phyloP scores from a whole-genome alignment of 345 rosid genomes.

The Stellera chamaejasme region DNA sequence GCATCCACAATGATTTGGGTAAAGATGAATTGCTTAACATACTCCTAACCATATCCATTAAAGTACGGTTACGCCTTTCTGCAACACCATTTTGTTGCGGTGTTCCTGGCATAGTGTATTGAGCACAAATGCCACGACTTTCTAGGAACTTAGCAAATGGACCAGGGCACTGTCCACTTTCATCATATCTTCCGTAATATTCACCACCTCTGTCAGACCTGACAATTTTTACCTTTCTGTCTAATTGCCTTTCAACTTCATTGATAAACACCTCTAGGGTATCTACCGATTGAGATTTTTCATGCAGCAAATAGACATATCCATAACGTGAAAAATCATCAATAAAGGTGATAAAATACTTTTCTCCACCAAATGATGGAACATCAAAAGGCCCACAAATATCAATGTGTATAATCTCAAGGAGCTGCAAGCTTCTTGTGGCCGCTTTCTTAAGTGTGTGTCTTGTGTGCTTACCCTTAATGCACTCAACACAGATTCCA shows the following conservation, averaged over 20 bases:
- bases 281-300: slow-evolving; percentile 10
- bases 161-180: too few species aligned
- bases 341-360: slow-evolving; percentile 2
- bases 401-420: slow-evolving; percentile 10
- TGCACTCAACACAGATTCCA: slow-evolving; percentile 8
- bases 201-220: background rate
- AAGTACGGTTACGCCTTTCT: background rate
- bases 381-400: slow-evolving; percentile 15
- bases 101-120: too few species aligned
- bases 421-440: background rate
- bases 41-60: background rate
- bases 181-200: too few species aligned
- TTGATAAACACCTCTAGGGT: slow-evolving; percentile 8
- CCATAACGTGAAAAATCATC: slow-evolving; percentile 16
- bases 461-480: slow-evolving; percentile 12
- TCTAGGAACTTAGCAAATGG: too few species aligned
- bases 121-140: too few species aligned
- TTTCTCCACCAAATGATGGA: background rate
- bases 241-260: slow-evolving; percentile 10
- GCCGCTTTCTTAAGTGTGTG: slow-evolving; percentile 5
- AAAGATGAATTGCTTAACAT: background rate
- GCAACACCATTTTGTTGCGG: background rate
- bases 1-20: slow-evolving; percentile 6
- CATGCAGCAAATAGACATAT: slow-evolving; percentile 8
- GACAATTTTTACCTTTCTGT: slow-evolving; percentile 12